Conservation (phyloP, 352 stramenopile species). For the Globisporangium spiculum region DNA sequence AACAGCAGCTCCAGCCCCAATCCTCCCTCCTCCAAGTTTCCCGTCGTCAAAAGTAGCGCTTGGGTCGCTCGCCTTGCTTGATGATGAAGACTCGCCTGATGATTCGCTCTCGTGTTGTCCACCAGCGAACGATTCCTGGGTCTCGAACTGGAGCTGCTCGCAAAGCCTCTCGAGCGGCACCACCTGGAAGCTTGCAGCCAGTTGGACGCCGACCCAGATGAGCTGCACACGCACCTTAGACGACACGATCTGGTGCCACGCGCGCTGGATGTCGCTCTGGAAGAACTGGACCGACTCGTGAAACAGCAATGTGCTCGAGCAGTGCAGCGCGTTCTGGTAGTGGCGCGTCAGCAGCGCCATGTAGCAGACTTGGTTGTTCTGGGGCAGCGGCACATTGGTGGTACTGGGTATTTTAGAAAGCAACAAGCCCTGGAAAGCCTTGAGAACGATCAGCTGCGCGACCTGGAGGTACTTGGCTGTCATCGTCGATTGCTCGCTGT, state of each 20-base stretch:
- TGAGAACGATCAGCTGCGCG: slow-evolving; percentile 61
- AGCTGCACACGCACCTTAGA: slow-evolving; percentile 53
- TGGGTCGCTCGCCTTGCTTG: not conserved
- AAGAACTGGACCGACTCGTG: slow-evolving; percentile 67
- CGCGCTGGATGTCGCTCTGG: slow-evolving; percentile 45
- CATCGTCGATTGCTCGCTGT: not conserved
- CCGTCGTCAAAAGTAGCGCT: slow-evolving; percentile 37
- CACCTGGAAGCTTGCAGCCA: slow-evolving; percentile 32
- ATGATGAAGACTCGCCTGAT: slow-evolving; percentile 15
- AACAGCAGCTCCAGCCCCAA: slow-evolving; percentile 16
- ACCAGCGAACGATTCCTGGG: slow-evolving; percentile 11
- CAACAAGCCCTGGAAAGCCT: slow-evolving; percentile 52
- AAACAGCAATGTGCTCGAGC: slow-evolving; percentile 29
- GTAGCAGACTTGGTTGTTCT: slow-evolving; percentile 36
- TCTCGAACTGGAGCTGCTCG: slow-evolving; percentile 43
- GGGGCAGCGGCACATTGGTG: not conserved
- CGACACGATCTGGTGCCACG: slow-evolving; percentile 44
- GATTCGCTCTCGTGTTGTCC: slow-evolving; percentile 20
- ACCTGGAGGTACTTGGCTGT: slow-evolving; percentile 28
- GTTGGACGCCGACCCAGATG: slow-evolving; percentile 49
- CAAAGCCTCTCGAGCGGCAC: slow-evolving; percentile 35
- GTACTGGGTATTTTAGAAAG: slow-evolving; percentile 31
- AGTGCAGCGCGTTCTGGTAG: slow-evolving; percentile 39
- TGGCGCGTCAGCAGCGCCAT: slow-evolving; percentile 52
- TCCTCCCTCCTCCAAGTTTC: slow-evolving; percentile 21